These are phyloP conservation scores for Calonectria pauciramosa DNA, from an alignment of 2,329 filamentous ascomycete genomes.

Conservation along the genomic window DNA sequence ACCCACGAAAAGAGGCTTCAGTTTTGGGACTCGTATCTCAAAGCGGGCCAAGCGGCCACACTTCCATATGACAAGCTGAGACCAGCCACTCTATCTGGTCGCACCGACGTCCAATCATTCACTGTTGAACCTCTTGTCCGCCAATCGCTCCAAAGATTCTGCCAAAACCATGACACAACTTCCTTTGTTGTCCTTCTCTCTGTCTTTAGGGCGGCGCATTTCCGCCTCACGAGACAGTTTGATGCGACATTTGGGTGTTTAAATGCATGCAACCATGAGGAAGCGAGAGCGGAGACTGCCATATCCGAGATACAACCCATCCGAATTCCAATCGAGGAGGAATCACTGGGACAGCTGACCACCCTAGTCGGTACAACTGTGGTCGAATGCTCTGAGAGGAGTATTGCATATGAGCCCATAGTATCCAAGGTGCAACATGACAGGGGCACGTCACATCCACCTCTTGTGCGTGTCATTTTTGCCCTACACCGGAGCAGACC, in stretches of 20 bases:
- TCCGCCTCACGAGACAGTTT: slow-evolving; percentile 36
- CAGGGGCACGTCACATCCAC: slow-evolving; percentile 31
- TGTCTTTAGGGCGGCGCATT: slow-evolving; percentile 42
- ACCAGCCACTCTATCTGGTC: slow-evolving; percentile 25
- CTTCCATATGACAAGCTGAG: slow-evolving; percentile 25
- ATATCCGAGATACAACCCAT: slow-evolving; percentile 43
- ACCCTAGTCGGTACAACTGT: slow-evolving; percentile 29
- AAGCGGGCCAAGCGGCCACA: slow-evolving; percentile 24
- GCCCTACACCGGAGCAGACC: slow-evolving; percentile 22
- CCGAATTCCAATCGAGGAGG: slow-evolving; percentile 31
- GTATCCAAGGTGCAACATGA: slow-evolving; percentile 26
- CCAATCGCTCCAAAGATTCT: slow-evolving; percentile 25
- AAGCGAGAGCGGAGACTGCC: slow-evolving; percentile 33
- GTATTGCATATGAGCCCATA: slow-evolving; percentile 41
- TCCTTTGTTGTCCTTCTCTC: slow-evolving; percentile 35
- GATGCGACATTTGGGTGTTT: slow-evolving; percentile 41
- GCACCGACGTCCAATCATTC: slow-evolving; percentile 14
- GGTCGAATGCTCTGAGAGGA: slow-evolving; percentile 32
- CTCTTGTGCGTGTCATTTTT: slow-evolving; percentile 36
- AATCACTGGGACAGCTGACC: slow-evolving; percentile 35
- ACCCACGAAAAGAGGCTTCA: background rate
- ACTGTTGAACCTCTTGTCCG: slow-evolving; percentile 19
- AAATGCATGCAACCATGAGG: slow-evolving; percentile 32
- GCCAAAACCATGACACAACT: slow-evolving; percentile 11
- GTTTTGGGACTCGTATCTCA: background rate